Evolutionary conservation across 371 early-diverging fungal species (phyloP).

Genomic region (Syncephalastrum monosporum): DNA sequence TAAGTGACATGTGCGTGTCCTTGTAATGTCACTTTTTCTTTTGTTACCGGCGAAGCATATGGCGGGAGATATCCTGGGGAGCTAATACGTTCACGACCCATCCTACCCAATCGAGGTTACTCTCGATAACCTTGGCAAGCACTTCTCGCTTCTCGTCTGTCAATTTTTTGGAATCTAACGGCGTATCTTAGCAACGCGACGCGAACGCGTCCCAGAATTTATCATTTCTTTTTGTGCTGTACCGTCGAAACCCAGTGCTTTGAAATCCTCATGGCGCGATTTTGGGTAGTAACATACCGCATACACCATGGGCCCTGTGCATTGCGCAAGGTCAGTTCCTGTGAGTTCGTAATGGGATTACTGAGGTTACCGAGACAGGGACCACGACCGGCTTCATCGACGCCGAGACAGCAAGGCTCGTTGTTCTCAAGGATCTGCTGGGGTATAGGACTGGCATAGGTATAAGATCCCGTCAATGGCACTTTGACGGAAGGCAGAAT

Average conservation of each 20-base stretch:
- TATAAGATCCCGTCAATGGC: conserved; percentile 37
- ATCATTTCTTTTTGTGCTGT: conserved; percentile 14
- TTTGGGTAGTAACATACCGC: conserved; percentile 78
- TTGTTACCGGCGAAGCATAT: conserved; percentile 71
- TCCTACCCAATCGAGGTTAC: conserved; percentile 69
- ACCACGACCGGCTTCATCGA: conserved; percentile 99
- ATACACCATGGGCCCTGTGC: conserved; percentile 96
- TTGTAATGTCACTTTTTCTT: conserved; percentile 3
- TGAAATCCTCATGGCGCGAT: conserved; percentile 61
- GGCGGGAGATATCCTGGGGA: conserved; percentile 86
- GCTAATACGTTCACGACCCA: conserved; percentile 84
- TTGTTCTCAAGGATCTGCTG: conserved; percentile 17
- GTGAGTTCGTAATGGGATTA: not conserved
- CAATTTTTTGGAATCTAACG: conserved; percentile 85
- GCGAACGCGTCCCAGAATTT: not conserved
- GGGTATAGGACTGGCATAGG: conserved; percentile 35
- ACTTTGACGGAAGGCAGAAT: conserved; percentile 41
- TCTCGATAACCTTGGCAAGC: conserved; percentile 66
- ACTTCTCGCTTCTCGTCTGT: conserved; percentile 71
- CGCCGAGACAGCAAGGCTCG: conserved; percentile 83
- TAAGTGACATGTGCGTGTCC: not conserved
- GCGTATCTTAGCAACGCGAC: not conserved
- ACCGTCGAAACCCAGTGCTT: conserved; percentile 81
- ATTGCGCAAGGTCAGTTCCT: not conserved
- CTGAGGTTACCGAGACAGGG: conserved; percentile 84